A percentile compares a stretch with the other conserved stretches of the same genome.
Conservation (phyloP, 805 yeast genomes). For the Pichia membranifaciens region DNA sequence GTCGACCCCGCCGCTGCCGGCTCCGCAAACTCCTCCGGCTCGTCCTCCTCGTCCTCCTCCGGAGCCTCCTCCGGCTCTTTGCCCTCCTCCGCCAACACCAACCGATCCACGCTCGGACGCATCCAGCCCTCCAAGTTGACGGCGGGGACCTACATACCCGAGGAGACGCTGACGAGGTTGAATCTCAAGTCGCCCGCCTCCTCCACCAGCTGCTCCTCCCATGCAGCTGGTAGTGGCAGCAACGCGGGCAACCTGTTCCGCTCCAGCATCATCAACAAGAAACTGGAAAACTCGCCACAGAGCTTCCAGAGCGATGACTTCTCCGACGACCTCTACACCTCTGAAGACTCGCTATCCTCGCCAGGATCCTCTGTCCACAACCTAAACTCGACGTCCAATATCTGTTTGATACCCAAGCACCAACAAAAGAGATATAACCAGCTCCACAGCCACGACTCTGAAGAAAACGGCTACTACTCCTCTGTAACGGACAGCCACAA, state of each 20-base stretch:
- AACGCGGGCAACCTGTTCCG: neutral
- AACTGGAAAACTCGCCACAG: slow-evolving; percentile 18
- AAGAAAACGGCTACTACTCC: neutral
- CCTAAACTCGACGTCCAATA: slow-evolving; percentile 7
- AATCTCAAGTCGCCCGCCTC: slow-evolving; percentile 3
- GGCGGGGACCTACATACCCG: slow-evolving; percentile 9
- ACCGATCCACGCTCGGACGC: neutral
- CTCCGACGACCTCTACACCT: slow-evolving; percentile 23
- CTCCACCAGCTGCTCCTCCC: neutral
- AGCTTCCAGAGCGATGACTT: slow-evolving; percentile 24
- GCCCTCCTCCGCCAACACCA: neutral
- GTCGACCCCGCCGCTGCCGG: neutral
- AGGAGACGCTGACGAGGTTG: slow-evolving; percentile 9
- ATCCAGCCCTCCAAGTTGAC: slow-evolving; percentile 7
- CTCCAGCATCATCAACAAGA: slow-evolving; percentile 5
- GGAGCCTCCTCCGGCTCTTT: neutral
- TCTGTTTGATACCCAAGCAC: slow-evolving; percentile 29
- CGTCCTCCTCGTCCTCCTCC: neutral
- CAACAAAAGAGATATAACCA: slow-evolving; percentile 22
- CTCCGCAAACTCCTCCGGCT: no score
- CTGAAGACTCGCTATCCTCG: slow-evolving; percentile 27
- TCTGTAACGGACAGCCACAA: slow-evolving; percentile 1
- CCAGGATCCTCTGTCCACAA: slow-evolving; percentile 12
- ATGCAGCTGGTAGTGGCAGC: no score
- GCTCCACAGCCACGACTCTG: neutral